Conservation (phyloP, 1,284 basidiomycete species). For the Ceratobasidium sp. region DNA sequence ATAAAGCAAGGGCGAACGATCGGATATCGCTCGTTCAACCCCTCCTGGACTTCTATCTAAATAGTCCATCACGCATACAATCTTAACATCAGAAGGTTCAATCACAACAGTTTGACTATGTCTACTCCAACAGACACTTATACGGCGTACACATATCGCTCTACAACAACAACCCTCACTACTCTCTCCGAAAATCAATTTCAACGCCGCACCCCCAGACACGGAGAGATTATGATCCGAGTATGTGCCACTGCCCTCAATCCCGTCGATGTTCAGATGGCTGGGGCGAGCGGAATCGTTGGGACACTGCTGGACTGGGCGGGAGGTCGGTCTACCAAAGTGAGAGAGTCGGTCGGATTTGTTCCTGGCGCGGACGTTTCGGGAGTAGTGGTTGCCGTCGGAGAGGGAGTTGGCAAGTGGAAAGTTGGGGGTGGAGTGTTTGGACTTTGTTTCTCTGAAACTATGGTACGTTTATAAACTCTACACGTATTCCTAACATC, state of each 20-base stretch:
- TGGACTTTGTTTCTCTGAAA: not conserved
- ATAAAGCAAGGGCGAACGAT: too few relatives aligned
- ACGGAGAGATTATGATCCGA: not conserved
- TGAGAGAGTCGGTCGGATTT: not conserved
- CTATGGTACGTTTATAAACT: too few relatives aligned
- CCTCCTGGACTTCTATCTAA: too few relatives aligned
- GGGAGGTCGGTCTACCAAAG: not conserved
- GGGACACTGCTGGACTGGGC: not conserved
- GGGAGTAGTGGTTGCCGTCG: not conserved
- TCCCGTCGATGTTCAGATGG: constrained; percentile 18
- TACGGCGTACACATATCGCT: not conserved
- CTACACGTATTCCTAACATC: too few relatives aligned
- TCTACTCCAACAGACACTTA: constrained; percentile 5
- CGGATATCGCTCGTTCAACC: too few relatives aligned
- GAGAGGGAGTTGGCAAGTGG: constrained; percentile 11
- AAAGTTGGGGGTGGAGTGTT: constrained; percentile 7
- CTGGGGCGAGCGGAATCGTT: not conserved
- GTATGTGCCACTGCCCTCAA: constrained; percentile 4
- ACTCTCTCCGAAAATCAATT: not conserved
- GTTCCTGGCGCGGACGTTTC: constrained; percentile 19
- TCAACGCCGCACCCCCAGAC: not conserved
- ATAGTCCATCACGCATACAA: too few relatives aligned
- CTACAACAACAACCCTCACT: not conserved
- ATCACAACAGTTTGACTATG: too few relatives aligned
- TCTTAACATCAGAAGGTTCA: too few relatives aligned